Evolutionary conservation across 164 flowering plant species (phyloP), one percentile per base, ranked within the genome.

Genomic region (Tetrastigma voinierianum): DNA sequence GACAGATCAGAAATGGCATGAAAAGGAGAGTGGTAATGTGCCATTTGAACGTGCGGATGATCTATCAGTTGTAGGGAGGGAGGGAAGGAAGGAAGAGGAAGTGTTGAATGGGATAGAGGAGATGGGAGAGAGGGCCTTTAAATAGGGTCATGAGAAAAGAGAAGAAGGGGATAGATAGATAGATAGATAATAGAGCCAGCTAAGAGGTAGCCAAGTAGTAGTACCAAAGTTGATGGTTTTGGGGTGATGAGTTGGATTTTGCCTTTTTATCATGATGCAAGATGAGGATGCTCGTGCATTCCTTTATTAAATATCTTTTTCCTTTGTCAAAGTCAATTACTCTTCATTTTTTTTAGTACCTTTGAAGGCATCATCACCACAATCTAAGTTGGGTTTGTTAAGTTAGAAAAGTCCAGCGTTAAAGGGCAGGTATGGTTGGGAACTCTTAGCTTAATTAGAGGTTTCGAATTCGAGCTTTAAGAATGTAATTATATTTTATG

Each of bases 121-220:
- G 63, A 23, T 59, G 25, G n/a, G 53, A 18, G 55, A 18, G 25
- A 43, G 19, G 21, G 63, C 59, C 46, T 44, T 72, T 77, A 70
- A 77, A 74, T 63, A 51, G 69, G 73, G 70, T 79, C 82, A 71
- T 79, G 85, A 80, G 60, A 60, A 66, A 17, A 24, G 17, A 21
- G 43, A 21, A 67, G 65, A 47, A 52, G 44, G 14, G 44, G 56
- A 52, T 65, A n/a, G n/a, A n/a, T n/a, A n/a, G n/a, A n/a, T n/a
- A n/a, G n/a, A n/a, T n/a, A n/a, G n/a, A n/a, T n/a, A n/a, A n/a
- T n/a, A 65, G 61, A 59, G 56, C 70, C 74, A 68, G 74, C 74
- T 77, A 67, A 65, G 70, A 9, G 59, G 65, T 73, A 48, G 65
- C 60, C 54, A 69, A 25, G 47, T 47, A 57, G 13, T 67, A 60